A percentile compares a stretch with the other conserved stretches of the same genome.
phyloP scores from a whole-genome alignment of 805 yeast genomes.

The Myxozyma mucilagina region DNA sequence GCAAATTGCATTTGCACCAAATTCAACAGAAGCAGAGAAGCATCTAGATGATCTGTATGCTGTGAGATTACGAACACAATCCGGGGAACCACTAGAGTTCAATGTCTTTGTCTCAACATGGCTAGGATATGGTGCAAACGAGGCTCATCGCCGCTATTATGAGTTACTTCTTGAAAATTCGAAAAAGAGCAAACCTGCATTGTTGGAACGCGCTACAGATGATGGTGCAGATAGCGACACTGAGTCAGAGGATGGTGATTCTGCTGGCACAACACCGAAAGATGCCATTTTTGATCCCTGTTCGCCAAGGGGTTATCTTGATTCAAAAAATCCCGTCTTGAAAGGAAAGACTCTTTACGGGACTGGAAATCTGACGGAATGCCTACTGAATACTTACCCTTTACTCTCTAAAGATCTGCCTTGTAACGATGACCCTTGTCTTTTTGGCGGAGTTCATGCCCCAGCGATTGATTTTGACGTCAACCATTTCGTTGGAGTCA shows the following conservation, averaged over 20 bases:
- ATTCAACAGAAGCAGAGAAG: constrained; percentile 54
- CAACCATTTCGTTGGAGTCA: constrained; percentile 87
- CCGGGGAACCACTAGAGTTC: constrained; percentile 77
- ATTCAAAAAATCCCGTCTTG: constrained; percentile 41
- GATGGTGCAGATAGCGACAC: constrained; percentile 10
- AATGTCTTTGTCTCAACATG: constrained; percentile 90
- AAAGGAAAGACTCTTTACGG: constrained; percentile 51
- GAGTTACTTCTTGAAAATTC: constrained; percentile 24
- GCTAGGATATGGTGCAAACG: constrained; percentile 97
- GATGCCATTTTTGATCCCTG: constrained; percentile 41
- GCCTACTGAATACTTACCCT: constrained; percentile 73
- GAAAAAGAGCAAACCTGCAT: not conserved
- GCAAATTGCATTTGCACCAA: constrained; percentile 90
- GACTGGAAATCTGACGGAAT: constrained; percentile 73
- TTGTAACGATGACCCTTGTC: constrained; percentile 84
- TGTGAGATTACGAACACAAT: constrained; percentile 62
- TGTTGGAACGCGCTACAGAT: constrained; percentile 5
- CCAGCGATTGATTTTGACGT: constrained; percentile 78
- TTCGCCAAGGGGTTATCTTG: constrained; percentile 45
- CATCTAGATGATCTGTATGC: constrained; percentile 74
- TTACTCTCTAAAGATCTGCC: constrained; percentile 75
- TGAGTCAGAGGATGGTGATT: constrained; percentile 19
- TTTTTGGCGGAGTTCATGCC: constrained; percentile 93
- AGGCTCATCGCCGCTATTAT: constrained; percentile 77
- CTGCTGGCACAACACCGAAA: not conserved